Conservation (phyloP, 768 basidiomycete species). For the Lactifluus echinatus region DNA sequence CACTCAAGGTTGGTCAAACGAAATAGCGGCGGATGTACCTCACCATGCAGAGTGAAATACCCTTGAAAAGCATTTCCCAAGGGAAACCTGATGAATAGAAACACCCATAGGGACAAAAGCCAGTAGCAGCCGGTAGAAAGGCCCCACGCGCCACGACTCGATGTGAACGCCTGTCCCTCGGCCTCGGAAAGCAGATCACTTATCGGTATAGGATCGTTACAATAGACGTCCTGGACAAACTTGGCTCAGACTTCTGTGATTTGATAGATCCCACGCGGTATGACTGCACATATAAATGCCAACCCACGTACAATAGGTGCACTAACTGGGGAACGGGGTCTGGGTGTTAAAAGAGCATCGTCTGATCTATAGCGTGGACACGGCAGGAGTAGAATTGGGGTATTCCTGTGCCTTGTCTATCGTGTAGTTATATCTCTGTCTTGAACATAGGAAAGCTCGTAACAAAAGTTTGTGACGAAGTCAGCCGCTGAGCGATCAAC, state of each 20-base stretch:
- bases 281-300: not conserved
- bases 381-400: not conserved
- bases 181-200: too few species aligned
- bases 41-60: too few species aligned
- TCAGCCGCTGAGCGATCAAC: conserved; percentile 49
- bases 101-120: too few species aligned
- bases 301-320: not conserved
- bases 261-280: not conserved
- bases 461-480: conserved; percentile 54
- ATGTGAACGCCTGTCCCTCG: too few species aligned
- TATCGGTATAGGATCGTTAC: too few species aligned
- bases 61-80: too few species aligned
- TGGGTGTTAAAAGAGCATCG: not conserved
- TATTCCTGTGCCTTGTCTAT: not conserved
- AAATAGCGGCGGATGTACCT: too few species aligned
- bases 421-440: conserved; percentile 23
- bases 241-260: not conserved
- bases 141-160: too few species aligned
- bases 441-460: conserved; percentile 68
- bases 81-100: too few species aligned
- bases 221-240: not conserved
- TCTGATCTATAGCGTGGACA: not conserved
- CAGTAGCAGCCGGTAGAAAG: not conserved
- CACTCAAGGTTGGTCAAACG: too few species aligned
- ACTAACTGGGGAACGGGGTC: not conserved